phyloP scores from a whole-genome alignment of 2,329 filamentous ascomycete species.

The Cercospora beticola region DNA sequence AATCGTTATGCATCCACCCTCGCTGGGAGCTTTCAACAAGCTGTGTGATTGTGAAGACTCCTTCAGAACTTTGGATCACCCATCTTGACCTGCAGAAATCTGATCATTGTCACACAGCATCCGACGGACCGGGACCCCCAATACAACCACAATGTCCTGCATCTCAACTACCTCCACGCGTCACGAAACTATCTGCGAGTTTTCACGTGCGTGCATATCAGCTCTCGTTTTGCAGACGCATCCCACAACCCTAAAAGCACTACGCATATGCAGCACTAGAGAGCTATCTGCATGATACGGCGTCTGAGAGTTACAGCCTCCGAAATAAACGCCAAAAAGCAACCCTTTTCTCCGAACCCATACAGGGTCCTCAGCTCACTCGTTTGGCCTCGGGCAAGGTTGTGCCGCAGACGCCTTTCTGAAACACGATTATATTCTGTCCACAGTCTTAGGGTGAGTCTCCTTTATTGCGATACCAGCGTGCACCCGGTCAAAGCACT shows the following conservation, averaged over 20 bases:
- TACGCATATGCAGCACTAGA: background rate
- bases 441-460: background rate
- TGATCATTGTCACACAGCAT: background rate
- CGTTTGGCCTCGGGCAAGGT: background rate
- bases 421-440: background rate
- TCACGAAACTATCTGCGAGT: background rate
- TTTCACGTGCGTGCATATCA: background rate
- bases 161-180: background rate
- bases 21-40: background rate
- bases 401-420: background rate
- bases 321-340: background rate
- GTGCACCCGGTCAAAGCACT: background rate
- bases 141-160: background rate
- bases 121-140: background rate
- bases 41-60: background rate
- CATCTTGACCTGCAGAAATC: background rate
- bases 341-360: background rate
- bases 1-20: constrained; percentile 5
- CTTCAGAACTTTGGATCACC: background rate
- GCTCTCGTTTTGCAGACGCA: background rate
- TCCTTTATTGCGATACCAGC: background rate
- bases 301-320: background rate
- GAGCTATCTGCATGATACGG: background rate
- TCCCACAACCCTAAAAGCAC: background rate
- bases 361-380: background rate